Base-by-base conservation (phyloP, 192 early-diverging fungal genomes). In the Entomortierella lignicola region DNA sequence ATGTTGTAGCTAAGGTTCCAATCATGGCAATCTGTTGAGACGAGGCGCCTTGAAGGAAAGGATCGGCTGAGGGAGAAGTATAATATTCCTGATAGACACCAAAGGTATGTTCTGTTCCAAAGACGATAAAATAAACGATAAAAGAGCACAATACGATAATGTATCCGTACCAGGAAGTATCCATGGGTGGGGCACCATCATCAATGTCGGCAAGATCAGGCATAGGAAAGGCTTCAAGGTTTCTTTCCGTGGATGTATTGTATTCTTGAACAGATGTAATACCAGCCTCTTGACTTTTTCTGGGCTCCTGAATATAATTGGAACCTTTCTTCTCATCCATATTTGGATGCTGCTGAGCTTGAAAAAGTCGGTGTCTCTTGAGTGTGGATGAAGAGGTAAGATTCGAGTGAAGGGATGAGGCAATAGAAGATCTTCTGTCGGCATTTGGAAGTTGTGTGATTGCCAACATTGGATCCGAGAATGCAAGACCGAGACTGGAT, bases 81-180 rank as follows among this genome's bases (percentile, higher is more conserved):
- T 77, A 77, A 34, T 58, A 69, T 34, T 77, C 74, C 41, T 77
- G 74, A 30, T 77, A 77, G 50, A 77, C 74, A 57, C 74, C 74
- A 39, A 77, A 77, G 12, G 74, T 77, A 29, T 77, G 74, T 47
- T 77, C 74, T 20, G 61, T 77, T 43, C 74, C 74, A 59, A 77
- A 77, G 66, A 77, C 74, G 31, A 77, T 77, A 26, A 68, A 68
- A 55, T 77, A 77, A 17, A 77, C 67, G 21, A 47, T 52, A 48
- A 77, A 77, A 7, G 55, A 77, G 32, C 53, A 55, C 17, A 50
- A 54, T 7, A 77, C 74, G 27, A 77, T 77, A 23, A 77, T 66
- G 48, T 77, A 77, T 11, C 74, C 74, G 31, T 77, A 77, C 74
- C 74, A 77, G 29, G 66, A 69, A 2, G 42, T 69, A 54, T 77